Evolutionary conservation across 768 basidiomycete species (phyloP), one percentile per base, ranked within the genome.

Genomic region (Calvatia gigantea): DNA sequence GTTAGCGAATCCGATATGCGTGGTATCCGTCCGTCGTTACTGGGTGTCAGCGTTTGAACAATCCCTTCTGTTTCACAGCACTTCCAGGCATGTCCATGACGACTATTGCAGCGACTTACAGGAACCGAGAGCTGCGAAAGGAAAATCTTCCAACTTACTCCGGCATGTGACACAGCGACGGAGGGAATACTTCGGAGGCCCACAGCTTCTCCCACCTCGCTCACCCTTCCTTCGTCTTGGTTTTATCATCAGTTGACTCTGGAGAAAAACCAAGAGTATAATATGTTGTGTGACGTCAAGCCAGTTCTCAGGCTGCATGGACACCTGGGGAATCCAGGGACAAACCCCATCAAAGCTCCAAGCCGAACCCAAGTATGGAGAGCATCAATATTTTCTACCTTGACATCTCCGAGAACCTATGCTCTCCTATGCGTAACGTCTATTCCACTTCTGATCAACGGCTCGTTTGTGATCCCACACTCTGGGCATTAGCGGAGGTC

Each of bases 341-440:
- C 45, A 28, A 47, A 37, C 29, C 6, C 21, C 35, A 47, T 4
- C 27, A 46, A 17, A 23, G 31, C 42, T 21, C 15, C 19, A 8
- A 19, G 28, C 21, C 33, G 1, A 25, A n/a, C 39, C 46, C 17
- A 31, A 15, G 19, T 8, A 2, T 17, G 41, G 17, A 25, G 8
- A 17, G 19, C 17, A 12, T 11, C 41, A 42, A 25, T 42, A 51
- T 51, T 11, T 25, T 25, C 45, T 28, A 31, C 45, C 32, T 17
- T 39, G 52, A 54, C 35, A 39, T 47, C 44, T 37, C 37, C 44
- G 25, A 54, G 44, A 39, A 54, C 25, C 17, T 15, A 27, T n/a
- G n/a, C n/a, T n/a, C n/a, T 37, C 35, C 35, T 2, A 37, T 37
- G 43, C 15, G 23, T 28, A 31, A 48, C 19, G 1, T 29, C 9